These are phyloP conservation scores for Acanthamoeba healyi DNA, from an alignment of 208 protist genomes.

Conservation along the genomic window DNA sequence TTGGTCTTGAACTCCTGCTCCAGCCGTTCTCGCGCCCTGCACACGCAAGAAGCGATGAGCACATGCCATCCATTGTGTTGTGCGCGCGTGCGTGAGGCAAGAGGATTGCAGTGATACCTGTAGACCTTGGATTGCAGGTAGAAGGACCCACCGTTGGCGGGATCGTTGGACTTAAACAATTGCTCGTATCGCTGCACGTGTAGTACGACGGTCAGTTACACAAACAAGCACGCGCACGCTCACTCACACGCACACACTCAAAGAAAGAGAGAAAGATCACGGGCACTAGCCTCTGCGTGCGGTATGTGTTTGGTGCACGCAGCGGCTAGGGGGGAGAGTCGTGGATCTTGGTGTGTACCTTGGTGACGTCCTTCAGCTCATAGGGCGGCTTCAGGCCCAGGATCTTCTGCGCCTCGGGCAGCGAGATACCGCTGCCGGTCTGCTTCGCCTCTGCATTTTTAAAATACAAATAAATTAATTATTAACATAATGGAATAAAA, in stretches of 20 bases:
- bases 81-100: no score
- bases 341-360: not conserved
- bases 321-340: not conserved
- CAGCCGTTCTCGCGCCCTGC: conserved; percentile 41
- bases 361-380: conserved; percentile 7
- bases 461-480: not conserved
- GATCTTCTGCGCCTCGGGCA: not conserved
- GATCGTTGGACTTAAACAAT: conserved; percentile 73
- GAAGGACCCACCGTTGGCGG: conserved; percentile 62
- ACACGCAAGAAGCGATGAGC: not conserved
- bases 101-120: not conserved
- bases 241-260: not conserved
- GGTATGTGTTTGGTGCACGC: no score
- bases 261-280: no score
- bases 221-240: no score
- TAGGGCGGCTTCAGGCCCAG: not conserved
- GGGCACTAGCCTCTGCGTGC: no score
- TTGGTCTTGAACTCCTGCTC: conserved; percentile 42
- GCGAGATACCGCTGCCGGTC: not conserved
- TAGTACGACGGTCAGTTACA: no score
- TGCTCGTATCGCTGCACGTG: conserved; percentile 63
- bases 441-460: conserved; percentile 34
- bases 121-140: conserved; percentile 76
- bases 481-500: not conserved
- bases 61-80: no score